Evolutionary conservation across 164 flowering plant genomes (phyloP), one percentile per base, ranked within the genome.

Genomic region (Santalum album): DNA sequence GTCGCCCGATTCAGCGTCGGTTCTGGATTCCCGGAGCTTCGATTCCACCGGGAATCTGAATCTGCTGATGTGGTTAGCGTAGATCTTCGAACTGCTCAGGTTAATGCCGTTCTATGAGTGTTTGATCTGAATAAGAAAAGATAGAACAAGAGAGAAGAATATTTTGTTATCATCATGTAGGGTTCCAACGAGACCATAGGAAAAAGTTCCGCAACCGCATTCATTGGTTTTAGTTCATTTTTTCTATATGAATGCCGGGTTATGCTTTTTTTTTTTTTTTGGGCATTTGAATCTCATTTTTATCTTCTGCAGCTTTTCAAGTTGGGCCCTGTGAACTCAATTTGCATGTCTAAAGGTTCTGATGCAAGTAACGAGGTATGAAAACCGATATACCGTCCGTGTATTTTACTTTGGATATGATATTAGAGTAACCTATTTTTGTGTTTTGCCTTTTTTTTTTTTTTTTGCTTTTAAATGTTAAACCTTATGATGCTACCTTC

Each of bases 11-110:
- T 43, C 21, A 26, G 55, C 53, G 47, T 52, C 44, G 78, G 61
- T 40, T 59, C 65, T 32, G 81, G 73, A 38, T 59, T 52, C 20
- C 39, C 72, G 2, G 75, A 74, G 72, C 82, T 90, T 46, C 74
- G 71, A 0, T 74, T 84, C 46, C 65, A 25, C 34, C 67, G 18
- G 1, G 76, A 67, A 3, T 60, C 78, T 3, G 76, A 72, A 12
- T 36, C 75, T 4, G 51, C 27, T 25, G 69, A 52, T 51, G 52
- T 34, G 25, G 29, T 71, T 51, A 42, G 11, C 44, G 68, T 83
- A 54, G 81, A 82, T 73, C 75, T 79, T 46, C 49, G 49, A 12
- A 59, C 55, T 9, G 58, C 83, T 55, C 79, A 77, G 92, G 95
- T 82, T 20, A 29, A 3, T 29, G 34, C 34, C 34, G 4, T 29